These are phyloP conservation scores for Colletotrichum trifolii DNA, from an alignment of 2,329 filamentous ascomycete species.

Conservation along the genomic window DNA sequence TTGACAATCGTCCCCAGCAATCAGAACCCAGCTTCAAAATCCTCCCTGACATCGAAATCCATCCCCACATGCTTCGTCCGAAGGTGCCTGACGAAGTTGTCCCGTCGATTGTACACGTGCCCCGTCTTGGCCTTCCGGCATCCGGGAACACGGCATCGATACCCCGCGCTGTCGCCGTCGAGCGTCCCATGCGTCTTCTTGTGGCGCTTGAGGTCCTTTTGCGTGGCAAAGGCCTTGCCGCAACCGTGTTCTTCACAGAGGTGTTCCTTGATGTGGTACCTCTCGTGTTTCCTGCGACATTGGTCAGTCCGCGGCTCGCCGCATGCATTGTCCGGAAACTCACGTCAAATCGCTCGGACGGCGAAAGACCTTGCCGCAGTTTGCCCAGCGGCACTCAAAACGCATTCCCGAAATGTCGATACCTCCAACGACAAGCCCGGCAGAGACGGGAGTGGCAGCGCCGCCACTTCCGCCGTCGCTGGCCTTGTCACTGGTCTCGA, in stretches of 20 bases:
- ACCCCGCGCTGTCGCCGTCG: conserved; percentile 38
- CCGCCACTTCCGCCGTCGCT: conserved; percentile 27
- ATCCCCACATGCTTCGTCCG: conserved; percentile 39
- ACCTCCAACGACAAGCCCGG: neutral
- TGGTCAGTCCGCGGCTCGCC: conserved; percentile 12
- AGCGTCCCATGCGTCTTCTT: conserved; percentile 36
- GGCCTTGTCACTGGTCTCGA: conserved; percentile 21
- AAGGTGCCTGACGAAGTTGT: conserved; percentile 43
- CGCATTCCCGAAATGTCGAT: conserved; percentile 29
- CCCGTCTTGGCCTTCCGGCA: conserved; percentile 41
- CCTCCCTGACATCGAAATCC: conserved; percentile 32
- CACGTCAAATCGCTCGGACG: conserved; percentile 38
- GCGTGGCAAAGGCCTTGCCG: conserved; percentile 40
- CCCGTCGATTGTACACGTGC: conserved; percentile 42
- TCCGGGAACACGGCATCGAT: conserved; percentile 40
- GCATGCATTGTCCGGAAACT: conserved; percentile 14
- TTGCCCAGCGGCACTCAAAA: conserved; percentile 34
- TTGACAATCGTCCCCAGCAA: neutral
- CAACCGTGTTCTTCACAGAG: conserved; percentile 37
- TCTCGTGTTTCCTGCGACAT: conserved; percentile 38
- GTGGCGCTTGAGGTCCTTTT: conserved; percentile 43
- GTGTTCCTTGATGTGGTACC: conserved; percentile 41
- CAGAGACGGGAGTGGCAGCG: conserved; percentile 13
- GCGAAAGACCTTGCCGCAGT: conserved; percentile 34
- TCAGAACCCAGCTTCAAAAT: conserved; percentile 20